Conservation (phyloP, 2,329 filamentous ascomycete species). For the Cladosporium austrohemisphaericum region DNA sequence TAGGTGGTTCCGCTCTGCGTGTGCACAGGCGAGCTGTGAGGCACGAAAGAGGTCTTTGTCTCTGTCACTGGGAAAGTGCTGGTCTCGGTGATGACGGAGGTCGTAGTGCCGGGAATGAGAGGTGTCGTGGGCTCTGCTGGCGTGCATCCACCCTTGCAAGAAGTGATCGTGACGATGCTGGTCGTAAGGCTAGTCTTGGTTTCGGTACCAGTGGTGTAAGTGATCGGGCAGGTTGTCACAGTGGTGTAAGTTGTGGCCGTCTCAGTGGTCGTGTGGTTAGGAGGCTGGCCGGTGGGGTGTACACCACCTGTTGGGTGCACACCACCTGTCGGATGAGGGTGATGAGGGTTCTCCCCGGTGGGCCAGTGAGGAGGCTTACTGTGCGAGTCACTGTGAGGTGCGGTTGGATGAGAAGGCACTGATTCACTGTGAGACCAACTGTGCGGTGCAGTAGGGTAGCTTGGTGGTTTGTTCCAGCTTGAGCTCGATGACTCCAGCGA, state of each 20-base stretch:
- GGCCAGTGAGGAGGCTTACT: not conserved
- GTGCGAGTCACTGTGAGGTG: no score
- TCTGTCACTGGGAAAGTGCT: slow-evolving; percentile 8
- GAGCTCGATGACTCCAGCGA: not conserved
- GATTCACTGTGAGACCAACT: not conserved
- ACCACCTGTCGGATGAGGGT: not conserved
- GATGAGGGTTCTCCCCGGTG: not conserved
- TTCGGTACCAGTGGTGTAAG: slow-evolving; percentile 7
- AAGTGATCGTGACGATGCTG: slow-evolving; percentile 12
- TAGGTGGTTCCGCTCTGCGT: slow-evolving; percentile 13
- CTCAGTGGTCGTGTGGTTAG: slow-evolving; percentile 9
- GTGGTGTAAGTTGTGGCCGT: slow-evolving; percentile 15
- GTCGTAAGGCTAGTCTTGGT: slow-evolving; percentile 13
- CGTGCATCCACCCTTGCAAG: slow-evolving; percentile 10
- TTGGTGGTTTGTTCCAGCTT: slow-evolving; percentile 1
- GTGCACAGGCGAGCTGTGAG: slow-evolving; percentile 14
- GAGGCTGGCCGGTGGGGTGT: slow-evolving; percentile 6
- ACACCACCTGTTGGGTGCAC: not conserved
- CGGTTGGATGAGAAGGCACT: not conserved
- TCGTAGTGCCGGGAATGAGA: slow-evolving; percentile 7
- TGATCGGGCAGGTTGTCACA: slow-evolving; percentile 13
- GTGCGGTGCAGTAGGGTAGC: slow-evolving; percentile 6
- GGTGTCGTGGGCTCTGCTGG: slow-evolving; percentile 12
- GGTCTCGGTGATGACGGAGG: slow-evolving; percentile 12
- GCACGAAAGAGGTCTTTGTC: slow-evolving; percentile 12